Conservation (phyloP, 176 grass and related monocot genomes). For the Oryza longistaminata region DNA sequence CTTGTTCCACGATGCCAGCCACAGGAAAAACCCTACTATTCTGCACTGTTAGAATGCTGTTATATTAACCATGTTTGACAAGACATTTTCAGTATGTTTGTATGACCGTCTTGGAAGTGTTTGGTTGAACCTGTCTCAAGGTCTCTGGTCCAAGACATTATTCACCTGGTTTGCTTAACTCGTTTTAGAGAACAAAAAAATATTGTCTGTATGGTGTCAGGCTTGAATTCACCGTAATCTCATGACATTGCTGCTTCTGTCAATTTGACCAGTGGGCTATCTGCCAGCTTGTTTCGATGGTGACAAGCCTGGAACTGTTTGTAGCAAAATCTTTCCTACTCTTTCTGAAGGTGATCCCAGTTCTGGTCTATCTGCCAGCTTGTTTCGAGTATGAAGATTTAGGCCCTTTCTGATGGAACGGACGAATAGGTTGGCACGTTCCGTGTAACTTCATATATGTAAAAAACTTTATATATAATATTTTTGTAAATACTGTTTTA, state of each 20-base stretch:
- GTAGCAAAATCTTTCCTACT: no score
- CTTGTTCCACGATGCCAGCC: constrained; percentile 23
- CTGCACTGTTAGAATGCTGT: constrained; percentile 36
- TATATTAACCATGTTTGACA: constrained; percentile 40
- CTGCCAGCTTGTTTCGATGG: neutral
- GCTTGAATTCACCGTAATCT: neutral
- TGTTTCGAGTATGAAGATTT: no score
- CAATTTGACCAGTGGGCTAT: neutral
- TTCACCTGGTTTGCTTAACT: neutral
- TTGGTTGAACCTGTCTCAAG: neutral
- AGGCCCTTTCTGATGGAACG: no score
- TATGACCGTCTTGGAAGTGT: neutral
- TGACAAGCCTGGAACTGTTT: no score
- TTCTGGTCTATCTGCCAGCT: no score
- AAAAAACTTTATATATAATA: no score
- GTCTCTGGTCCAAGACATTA: neutral
- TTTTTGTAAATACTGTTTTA: no score
- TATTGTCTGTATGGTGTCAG: neutral
- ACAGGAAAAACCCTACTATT: constrained; percentile 23
- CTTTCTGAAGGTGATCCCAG: no score
- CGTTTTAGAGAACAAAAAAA: neutral
- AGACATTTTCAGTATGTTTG: neutral
- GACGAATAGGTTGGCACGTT: no score
- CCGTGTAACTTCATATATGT: no score
- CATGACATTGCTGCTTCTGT: neutral